Evolutionary conservation across 768 basidiomycete species (phyloP), one percentile per base, ranked within the genome.

Genomic region (Naganishia vishniacii): DNA sequence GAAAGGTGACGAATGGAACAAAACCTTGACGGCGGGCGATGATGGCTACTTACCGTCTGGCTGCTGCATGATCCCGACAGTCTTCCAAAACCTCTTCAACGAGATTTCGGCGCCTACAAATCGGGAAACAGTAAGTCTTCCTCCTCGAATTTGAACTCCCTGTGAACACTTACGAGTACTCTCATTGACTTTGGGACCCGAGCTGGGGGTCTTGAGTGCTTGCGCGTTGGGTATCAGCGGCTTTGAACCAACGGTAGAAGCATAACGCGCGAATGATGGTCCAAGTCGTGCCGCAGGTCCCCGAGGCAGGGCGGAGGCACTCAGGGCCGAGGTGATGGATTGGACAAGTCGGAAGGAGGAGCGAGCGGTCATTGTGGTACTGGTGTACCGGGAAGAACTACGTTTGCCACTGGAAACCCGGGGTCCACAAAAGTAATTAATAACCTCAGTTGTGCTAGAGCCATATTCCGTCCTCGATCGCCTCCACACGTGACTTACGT

Each of bases 11-110:
- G 65, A 64, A 72, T 69, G 65, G 70, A 68, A n/a, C n/a, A n/a
- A n/a, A n/a, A n/a, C n/a, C n/a, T n/a, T n/a, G n/a, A n/a, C 20
- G 74, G 68, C 5, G 65, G 42, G 34, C 70, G 63, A 25, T 46
- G 63, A 46, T 48, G 69, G 5, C 20, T 13, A 66, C 73, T 34
- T 25, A 79, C 80, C 79, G 28, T 73, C 65, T 1, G 68, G 67
- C 32, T 82, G 82, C 61, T 81, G 78, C 67, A 87, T 84, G 61
- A 97, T 80, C 18, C 83, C 83, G n/a, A 93, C 95, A 0, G 83
- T 83, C 73, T 91, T 92, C 95, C 95, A 99, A 75, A 98, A 98
- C 26, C 95, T 82, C 68, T 88, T 87, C 76, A 89, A 80, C 1
- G 89, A 88, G 41, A 84, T 83, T 77, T 95, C 90, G 12, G 89